Evolutionary conservation across 495 filamentous ascomycete genomes (phyloP).

Genomic region (Tuber magnatum): DNA sequence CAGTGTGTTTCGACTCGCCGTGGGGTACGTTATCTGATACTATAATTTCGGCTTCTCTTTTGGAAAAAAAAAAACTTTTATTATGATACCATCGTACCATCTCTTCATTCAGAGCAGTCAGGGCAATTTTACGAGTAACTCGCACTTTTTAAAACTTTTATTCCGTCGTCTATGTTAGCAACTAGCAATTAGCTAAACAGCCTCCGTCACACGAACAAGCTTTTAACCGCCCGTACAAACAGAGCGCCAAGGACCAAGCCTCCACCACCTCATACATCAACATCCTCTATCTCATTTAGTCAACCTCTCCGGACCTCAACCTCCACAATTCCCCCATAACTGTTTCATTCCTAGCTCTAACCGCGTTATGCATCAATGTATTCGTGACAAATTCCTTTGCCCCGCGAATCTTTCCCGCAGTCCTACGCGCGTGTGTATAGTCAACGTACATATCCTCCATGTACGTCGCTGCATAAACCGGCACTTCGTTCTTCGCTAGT

Average conservation of each 20-base stretch:
- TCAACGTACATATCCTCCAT: conserved; percentile 95
- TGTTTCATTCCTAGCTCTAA: conserved; percentile 64
- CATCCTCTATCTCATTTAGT: conserved; percentile 45
- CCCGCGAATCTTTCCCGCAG: conserved; percentile 66
- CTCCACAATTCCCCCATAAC: conserved; percentile 63
- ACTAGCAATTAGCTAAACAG: background rate
- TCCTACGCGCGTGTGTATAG: conserved; percentile 61
- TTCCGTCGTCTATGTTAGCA: background rate
- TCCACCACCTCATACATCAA: background rate
- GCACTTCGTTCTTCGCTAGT: conserved; percentile 70
- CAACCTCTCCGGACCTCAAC: conserved; percentile 64
- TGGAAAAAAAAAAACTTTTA: too few species aligned
- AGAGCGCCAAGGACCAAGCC: background rate
- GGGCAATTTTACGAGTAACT: too few species aligned
- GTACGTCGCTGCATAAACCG: conserved; percentile 80
- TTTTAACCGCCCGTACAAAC: background rate
- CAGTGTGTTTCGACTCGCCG: too few species aligned
- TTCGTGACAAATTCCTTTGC: conserved; percentile 81
- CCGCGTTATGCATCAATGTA: conserved; percentile 73
- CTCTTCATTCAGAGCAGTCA: background rate
- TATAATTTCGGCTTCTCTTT: too few species aligned
- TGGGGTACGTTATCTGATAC: too few species aligned
- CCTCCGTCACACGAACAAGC: background rate
- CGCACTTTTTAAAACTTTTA: background rate
- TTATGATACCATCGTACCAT: too few species aligned